Base-by-base conservation (phyloP, 1,284 basidiomycete genomes). In the Trametes pubescens region DNA sequence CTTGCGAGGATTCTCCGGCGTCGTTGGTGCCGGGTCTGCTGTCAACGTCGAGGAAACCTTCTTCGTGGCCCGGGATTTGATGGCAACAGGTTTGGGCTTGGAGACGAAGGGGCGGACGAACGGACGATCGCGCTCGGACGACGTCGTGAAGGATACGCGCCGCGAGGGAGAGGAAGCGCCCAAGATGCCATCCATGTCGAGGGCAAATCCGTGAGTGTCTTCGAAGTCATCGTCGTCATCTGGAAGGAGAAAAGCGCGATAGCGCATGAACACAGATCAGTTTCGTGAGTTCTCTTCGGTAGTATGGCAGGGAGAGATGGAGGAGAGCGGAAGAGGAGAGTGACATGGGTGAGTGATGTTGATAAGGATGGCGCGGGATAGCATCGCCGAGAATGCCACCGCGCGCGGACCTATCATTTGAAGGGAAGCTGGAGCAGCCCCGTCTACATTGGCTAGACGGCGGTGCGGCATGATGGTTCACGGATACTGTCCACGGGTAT, bases 101-200 rank as follows among this genome's bases (percentile, higher is more conserved):
- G 44, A 51, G 10, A 37, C 32, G 11, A 52, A 57, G 3, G 69
- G 65, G 24, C 70, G 69, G 44, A 68, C 55, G 56, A 68, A 72
- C 2, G 74, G 74, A 35, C 51, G 58, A 56, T 75, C 73, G 22
- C 75, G 72, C 60, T 76, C 75, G 18, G 70, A 69, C 24, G 72
- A 74, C 10, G 73, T 76, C n/a, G 71, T 74, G 66, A 76, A 76
- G 10, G 74, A 76, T 6, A 76, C 64, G 2, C 75, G 70, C 16
- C 75, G 70, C 1, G 66, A 71, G 16, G 71, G 72, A 0, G 69
- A 65, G 14, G 69, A 68, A 26, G 44, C 64, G 53, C 62, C 49
- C 16, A 65, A 44, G 40, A 64, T 62, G 46, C 53, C 60, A 55
- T 66, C 65, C 51, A 65, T 58, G 37, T 54, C 57, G 47, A 64